Evolutionary conservation across 192 early-diverging fungal genomes (phyloP), one percentile per base, ranked within the genome.

Genomic region (Gigaspora rosea): DNA sequence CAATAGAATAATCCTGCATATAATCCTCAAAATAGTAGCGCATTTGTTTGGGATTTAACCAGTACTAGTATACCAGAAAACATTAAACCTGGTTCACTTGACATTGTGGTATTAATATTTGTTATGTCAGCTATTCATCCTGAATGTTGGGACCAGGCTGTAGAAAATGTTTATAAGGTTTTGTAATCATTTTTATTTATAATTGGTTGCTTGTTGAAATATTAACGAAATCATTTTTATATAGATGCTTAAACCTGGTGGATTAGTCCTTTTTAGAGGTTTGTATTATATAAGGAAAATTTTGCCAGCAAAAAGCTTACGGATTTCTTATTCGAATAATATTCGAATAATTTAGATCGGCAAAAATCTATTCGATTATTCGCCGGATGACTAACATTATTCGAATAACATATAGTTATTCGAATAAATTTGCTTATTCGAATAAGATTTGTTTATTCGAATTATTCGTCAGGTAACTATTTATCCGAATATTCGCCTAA

Each of bases 11-110:
- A 91, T 70, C 83, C 85, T 13, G 80, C 80, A 58, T 99, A 97
- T 79, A 85, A 94, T 65, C 80, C 90, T 46, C 80, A 71, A 5
- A 82, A 91, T 47, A 93, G 92, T 74, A 87, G 88, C 52, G 97
- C 95, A 0, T 97, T 99, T 87, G 96, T 99, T 0, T 99, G 93
- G 87, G 95, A 99, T 82, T 87, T 99, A 62, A 93, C 95, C 5
- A 89, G 90, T 48, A 83, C 88, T 59, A 81, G 85, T 18, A 90
- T 95, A 35, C 91, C 92, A 20, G 82, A 81, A 67, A 46, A 36
- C 57, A 73, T 73, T 22, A 15, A 59, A 73, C 84, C 87, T 20
- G 85, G 84, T 35, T 82, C 87, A 12, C 89, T 98, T 47, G 93
- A 92, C 65, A 90, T 99, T 61, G 87, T 95, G 51, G 94, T 95